Percentiles rank a stretch among this genome's conserved stretches.
These are phyloP conservation scores for Mycena chlorophos DNA, from an alignment of 768 basidiomycete species.

Conservation along the genomic window DNA sequence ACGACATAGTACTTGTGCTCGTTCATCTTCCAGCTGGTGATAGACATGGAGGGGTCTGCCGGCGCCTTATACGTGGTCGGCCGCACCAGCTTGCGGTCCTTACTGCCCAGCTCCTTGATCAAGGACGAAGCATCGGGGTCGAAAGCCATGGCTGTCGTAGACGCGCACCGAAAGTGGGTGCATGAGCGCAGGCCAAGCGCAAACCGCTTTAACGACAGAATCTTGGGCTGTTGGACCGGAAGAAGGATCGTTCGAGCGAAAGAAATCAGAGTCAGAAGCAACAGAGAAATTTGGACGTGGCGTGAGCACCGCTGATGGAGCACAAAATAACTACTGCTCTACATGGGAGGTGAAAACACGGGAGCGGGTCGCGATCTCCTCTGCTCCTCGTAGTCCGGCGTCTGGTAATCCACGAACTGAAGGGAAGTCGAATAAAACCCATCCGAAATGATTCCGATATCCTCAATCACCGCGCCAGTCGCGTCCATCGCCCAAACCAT, in stretches of 20 bases:
- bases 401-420: constrained; percentile 40
- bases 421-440: constrained; percentile 44
- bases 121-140: constrained; percentile 32
- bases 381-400: constrained; percentile 44
- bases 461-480: constrained; percentile 42
- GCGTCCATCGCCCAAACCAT: constrained; percentile 52
- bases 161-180: not conserved
- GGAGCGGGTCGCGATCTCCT: constrained; percentile 31
- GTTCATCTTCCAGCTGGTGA: constrained; percentile 91
- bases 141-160: constrained; percentile 21
- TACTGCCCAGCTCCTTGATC: constrained; percentile 51
- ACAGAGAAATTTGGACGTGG: not conserved
- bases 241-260: not conserved
- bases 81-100: constrained; percentile 62
- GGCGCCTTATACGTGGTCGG: constrained; percentile 45
- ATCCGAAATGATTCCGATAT: constrained; percentile 44
- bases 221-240: not conserved
- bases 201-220: constrained; percentile 3
- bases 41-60: constrained; percentile 48
- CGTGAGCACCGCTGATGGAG: not conserved
- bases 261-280: not conserved
- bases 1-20: constrained; percentile 76
- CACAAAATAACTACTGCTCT: not conserved
- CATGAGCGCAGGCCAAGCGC: constrained; percentile 11
- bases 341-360: constrained; percentile 35